These are phyloP conservation scores for Mycena vulgaris DNA, from an alignment of 768 basidiomycete genomes.

Conservation along the genomic window DNA sequence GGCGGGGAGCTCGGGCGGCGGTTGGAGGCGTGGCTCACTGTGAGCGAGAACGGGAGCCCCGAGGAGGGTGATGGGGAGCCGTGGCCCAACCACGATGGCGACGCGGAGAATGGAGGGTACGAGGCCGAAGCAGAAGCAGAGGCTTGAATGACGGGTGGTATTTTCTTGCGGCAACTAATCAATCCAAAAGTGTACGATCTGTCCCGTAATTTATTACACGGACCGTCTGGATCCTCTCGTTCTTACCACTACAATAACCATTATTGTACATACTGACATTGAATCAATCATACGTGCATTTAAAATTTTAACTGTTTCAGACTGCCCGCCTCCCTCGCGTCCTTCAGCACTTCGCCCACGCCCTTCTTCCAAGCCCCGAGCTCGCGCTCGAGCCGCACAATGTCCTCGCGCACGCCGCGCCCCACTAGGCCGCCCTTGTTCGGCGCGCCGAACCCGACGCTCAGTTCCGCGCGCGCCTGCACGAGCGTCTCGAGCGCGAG, in stretches of 20 bases:
- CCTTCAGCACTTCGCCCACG: slow-evolving; percentile 68
- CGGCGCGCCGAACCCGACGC: slow-evolving; percentile 78
- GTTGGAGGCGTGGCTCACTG: slow-evolving; percentile 81
- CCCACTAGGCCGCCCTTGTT: slow-evolving; percentile 85
- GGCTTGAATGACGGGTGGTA: neutral
- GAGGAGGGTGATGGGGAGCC: slow-evolving; percentile 19
- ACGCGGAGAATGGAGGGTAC: neutral
- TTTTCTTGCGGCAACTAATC: neutral
- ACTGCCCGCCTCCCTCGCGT: slow-evolving; percentile 43
- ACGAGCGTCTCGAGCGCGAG: slow-evolving; percentile 77
- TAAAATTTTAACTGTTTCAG: neutral
- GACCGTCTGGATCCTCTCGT: slow-evolving; percentile 1
- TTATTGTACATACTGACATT: neutral
- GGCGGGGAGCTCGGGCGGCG: slow-evolving; percentile 84
- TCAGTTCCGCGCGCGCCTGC: slow-evolving; percentile 71
- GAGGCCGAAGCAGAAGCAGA: slow-evolving; percentile 18
- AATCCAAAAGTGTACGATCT: slow-evolving; percentile 28
- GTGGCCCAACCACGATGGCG: slow-evolving; percentile 6
- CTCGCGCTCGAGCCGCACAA: slow-evolving; percentile 81
- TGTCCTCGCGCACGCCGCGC: slow-evolving; percentile 67
- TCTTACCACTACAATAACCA: neutral
- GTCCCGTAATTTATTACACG: slow-evolving; percentile 23
- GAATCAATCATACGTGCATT: neutral
- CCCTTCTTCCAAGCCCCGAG: slow-evolving; percentile 79
- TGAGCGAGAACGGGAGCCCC: slow-evolving; percentile 50